A percentile compares a stretch with the other conserved stretches of the same genome.
These are phyloP conservation scores for Astrephomene gubernaculifera DNA, from an alignment of 139 green algal species.

Conservation along the genomic window DNA sequence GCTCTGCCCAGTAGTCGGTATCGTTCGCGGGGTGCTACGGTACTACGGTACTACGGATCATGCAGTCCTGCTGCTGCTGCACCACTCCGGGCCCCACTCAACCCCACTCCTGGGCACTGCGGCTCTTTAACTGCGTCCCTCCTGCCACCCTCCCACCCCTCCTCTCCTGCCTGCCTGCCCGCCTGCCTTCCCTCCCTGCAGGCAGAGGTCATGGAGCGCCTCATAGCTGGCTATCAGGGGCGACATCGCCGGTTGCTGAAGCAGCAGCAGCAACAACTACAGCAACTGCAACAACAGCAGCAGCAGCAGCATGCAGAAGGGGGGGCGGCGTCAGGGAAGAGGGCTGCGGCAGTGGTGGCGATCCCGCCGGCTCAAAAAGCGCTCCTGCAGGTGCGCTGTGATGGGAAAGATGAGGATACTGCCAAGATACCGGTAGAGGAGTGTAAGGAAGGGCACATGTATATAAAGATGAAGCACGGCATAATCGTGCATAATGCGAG, in stretches of 20 bases:
- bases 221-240: neutral
- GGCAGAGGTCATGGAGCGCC: slow-evolving; percentile 16
- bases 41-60: neutral
- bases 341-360: neutral
- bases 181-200: too few species aligned
- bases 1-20: too few species aligned
- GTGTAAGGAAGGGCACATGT: too few species aligned
- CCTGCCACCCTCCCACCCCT: neutral
- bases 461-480: too few species aligned
- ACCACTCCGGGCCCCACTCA: too few species aligned
- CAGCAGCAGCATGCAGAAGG: neutral
- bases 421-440: too few species aligned
- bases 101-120: neutral
- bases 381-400: slow-evolving; percentile 3
- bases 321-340: neutral
- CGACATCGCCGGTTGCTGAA: neutral
- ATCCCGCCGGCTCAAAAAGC: neutral
- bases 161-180: too few species aligned
- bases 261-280: neutral
- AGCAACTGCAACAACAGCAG: neutral
- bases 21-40: too few species aligned
- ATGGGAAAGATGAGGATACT: too few species aligned
- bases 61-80: neutral
- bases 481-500: too few species aligned
- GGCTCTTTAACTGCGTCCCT: neutral